Evolutionary conservation across 768 basidiomycete species (phyloP).

Genomic region (Suillus paluster): DNA sequence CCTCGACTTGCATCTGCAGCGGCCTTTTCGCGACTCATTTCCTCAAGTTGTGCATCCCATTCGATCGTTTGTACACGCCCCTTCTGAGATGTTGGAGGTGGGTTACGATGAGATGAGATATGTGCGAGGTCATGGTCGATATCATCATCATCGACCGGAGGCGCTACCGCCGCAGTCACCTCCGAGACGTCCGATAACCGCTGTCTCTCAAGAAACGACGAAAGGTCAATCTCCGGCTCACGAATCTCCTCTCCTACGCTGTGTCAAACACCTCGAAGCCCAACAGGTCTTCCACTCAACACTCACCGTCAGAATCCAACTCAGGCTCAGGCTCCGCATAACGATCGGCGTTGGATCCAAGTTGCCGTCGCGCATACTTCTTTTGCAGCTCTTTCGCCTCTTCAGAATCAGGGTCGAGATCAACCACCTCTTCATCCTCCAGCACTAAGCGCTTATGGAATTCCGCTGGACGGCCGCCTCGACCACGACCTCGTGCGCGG

Average conservation of each 20-base stretch:
- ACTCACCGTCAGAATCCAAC: constrained; percentile 70
- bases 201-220: constrained; percentile 68
- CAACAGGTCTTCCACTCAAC: not conserved
- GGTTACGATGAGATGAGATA: constrained; percentile 41
- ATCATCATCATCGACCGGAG: constrained; percentile 51
- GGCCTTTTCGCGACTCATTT: constrained; percentile 69
- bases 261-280: not conserved
- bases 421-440: constrained; percentile 54
- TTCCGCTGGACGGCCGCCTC: constrained; percentile 68
- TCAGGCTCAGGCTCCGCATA: constrained; percentile 74
- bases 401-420: constrained; percentile 45
- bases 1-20: constrained; percentile 79
- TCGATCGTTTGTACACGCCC: constrained; percentile 66
- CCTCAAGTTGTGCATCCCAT: constrained; percentile 71
- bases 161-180: constrained; percentile 20
- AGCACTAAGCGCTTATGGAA: constrained; percentile 64
- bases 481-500: constrained; percentile 68
- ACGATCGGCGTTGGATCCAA: constrained; percentile 74
- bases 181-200: constrained; percentile 42
- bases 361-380: constrained; percentile 60
- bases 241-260: constrained; percentile 60
- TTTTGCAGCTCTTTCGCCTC: constrained; percentile 49
- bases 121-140: constrained; percentile 63
- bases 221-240: constrained; percentile 77
- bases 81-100: constrained; percentile 48